These are phyloP conservation scores for Testicularia cyperi DNA, from an alignment of 1,284 basidiomycete genomes.

Conservation along the genomic window DNA sequence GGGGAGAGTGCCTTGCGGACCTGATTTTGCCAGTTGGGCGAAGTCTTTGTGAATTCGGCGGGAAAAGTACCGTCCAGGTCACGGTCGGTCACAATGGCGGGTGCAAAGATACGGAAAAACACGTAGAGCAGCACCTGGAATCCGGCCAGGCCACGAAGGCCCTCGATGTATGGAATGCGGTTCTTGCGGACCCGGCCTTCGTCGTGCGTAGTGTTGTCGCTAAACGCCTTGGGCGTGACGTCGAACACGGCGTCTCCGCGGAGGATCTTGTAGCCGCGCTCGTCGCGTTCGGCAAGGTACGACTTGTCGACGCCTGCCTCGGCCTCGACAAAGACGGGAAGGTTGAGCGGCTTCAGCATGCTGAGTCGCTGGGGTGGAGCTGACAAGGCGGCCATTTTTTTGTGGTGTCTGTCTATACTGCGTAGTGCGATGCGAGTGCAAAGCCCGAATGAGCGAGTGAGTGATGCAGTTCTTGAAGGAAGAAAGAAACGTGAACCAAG, in stretches of 20 bases:
- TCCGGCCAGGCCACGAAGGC: conserved; percentile 38
- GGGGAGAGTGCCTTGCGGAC: conserved; percentile 44
- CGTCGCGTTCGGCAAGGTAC: conserved; percentile 25
- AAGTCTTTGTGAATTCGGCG: conserved; percentile 35
- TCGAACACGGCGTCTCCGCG: conserved; percentile 27
- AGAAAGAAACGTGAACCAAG: no score
- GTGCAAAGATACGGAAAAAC: conserved; percentile 47
- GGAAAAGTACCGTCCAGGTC: conserved; percentile 33
- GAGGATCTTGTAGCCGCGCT: conserved; percentile 32
- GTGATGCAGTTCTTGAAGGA: no score
- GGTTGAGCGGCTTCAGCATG: conserved; percentile 16
- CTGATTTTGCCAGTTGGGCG: conserved; percentile 34
- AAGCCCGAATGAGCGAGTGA: no score
- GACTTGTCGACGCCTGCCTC: conserved; percentile 15
- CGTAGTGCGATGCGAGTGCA: no score
- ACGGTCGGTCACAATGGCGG: conserved; percentile 38
- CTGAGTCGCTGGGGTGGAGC: conserved; percentile 4
- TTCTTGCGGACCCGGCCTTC: conserved; percentile 23
- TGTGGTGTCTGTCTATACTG: no score
- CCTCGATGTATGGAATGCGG: conserved; percentile 35
- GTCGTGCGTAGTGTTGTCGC: conserved; percentile 24
- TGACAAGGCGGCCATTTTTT: conserved; percentile 14
- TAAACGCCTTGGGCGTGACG: conserved; percentile 31
- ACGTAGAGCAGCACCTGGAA: conserved; percentile 43
- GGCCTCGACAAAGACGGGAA: conserved; percentile 29